Evolutionary conservation across 1,284 basidiomycete genomes (phyloP).

Genomic region (Puccinia coronata): DNA sequence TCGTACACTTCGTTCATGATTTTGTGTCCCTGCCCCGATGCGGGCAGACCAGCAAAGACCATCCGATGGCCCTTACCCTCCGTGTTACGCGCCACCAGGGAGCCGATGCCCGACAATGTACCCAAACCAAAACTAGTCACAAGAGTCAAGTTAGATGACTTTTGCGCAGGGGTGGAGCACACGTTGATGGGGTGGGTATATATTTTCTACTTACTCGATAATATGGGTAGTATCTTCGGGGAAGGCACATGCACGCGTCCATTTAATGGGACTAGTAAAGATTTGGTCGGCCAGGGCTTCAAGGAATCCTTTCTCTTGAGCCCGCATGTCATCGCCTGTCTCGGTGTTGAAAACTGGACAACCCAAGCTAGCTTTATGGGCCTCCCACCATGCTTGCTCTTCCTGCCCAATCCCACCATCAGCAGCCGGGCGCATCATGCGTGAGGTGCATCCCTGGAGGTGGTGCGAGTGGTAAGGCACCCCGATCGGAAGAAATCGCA

Average conservation of each 20-base stretch:
- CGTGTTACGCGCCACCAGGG: slow-evolving; percentile 82
- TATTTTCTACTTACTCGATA: slow-evolving; percentile 64
- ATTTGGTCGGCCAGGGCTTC: slow-evolving; percentile 79
- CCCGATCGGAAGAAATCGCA: slow-evolving; percentile 88
- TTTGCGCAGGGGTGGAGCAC: not conserved
- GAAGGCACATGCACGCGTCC: slow-evolving; percentile 83
- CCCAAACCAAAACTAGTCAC: slow-evolving; percentile 76
- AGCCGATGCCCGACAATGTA: slow-evolving; percentile 87
- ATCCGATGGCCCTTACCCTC: slow-evolving; percentile 90
- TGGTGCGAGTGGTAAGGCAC: slow-evolving; percentile 94
- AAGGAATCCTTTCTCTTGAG: slow-evolving; percentile 53
- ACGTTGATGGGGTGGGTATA: too few species aligned
- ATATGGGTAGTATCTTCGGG: slow-evolving; percentile 86
- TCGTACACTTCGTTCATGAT: slow-evolving; percentile 74
- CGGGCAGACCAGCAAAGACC: slow-evolving; percentile 70
- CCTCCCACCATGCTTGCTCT: slow-evolving; percentile 62
- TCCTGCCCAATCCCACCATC: slow-evolving; percentile 76
- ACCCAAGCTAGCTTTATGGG: slow-evolving; percentile 72
- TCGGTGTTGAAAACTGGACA: slow-evolving; percentile 92
- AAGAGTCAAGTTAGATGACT: not conserved
- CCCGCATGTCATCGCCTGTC: slow-evolving; percentile 79
- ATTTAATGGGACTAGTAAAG: slow-evolving; percentile 87
- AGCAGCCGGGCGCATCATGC: slow-evolving; percentile 63
- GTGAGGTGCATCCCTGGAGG: slow-evolving; percentile 74
- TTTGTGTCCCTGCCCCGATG: slow-evolving; percentile 74